These are phyloP conservation scores for Botryotinia convoluta DNA, from an alignment of 2,329 filamentous ascomycete species.

Conservation along the genomic window DNA sequence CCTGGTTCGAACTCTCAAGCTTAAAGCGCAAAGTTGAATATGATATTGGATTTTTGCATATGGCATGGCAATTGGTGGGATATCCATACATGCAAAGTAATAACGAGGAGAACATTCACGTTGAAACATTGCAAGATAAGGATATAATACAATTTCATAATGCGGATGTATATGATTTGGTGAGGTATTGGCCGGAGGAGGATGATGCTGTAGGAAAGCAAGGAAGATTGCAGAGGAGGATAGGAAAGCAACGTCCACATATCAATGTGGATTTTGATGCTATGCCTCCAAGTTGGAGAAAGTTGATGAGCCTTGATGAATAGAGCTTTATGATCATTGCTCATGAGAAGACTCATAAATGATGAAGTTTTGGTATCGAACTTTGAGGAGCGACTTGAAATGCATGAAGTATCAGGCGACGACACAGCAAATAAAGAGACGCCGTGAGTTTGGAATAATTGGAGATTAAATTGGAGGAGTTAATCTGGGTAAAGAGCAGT, in stretches of 20 bases:
- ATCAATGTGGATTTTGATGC: neutral
- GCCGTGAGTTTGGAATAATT: neutral
- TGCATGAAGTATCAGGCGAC: neutral
- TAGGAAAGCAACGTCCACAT: neutral
- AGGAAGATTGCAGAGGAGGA: neutral
- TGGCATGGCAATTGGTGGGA: neutral
- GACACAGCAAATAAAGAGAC: too few relatives aligned
- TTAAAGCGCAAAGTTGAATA: conserved; percentile 15
- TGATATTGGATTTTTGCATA: conserved; percentile 8
- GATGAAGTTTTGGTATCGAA: neutral
- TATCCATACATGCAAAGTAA: neutral
- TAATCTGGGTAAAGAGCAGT: neutral
- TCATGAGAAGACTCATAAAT: neutral
- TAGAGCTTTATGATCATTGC: neutral
- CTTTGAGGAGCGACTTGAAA: too few relatives aligned
- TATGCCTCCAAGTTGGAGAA: conserved; percentile 1
- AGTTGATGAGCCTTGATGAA: neutral
- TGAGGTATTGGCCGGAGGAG: neutral
- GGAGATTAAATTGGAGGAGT: neutral
- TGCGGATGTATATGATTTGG: conserved; percentile 8
- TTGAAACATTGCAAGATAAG: neutral
- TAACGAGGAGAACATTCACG: neutral
- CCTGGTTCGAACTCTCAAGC: conserved; percentile 9
- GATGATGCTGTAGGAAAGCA: neutral
- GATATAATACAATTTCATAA: conserved; percentile 8